Conservation (phyloP, 129 eudicot species). For the Ambrosia trifida region DNA sequence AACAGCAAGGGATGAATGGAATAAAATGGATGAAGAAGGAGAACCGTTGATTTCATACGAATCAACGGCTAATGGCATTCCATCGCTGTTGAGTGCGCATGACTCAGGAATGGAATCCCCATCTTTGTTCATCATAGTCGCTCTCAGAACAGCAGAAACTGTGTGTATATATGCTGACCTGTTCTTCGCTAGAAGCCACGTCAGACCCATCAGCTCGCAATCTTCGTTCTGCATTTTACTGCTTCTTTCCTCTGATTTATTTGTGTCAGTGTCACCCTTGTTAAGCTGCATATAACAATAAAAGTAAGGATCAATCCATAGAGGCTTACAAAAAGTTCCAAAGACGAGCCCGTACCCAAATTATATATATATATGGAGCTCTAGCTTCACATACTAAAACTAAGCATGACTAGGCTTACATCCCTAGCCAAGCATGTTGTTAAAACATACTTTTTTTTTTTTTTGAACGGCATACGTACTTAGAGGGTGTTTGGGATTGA, state of each 20-base stretch:
- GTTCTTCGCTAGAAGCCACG: slow-evolving; percentile 93
- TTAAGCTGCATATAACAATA: slow-evolving; percentile 53
- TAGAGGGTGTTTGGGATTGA: too few species aligned
- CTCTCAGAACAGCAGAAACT: slow-evolving; percentile 77
- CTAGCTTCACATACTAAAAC: too few species aligned
- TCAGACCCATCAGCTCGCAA: slow-evolving; percentile 86
- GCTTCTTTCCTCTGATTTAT: slow-evolving; percentile 51
- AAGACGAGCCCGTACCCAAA: too few species aligned
- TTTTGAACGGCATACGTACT: too few species aligned
- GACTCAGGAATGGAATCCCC: slow-evolving; percentile 47
- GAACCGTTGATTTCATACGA: slow-evolving; percentile 63
- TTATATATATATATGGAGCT: too few species aligned
- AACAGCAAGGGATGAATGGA: slow-evolving; percentile 23
- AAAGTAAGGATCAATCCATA: too few species aligned
- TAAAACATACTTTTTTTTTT: too few species aligned
- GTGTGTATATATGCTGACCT: slow-evolving; percentile 75
- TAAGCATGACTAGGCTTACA: too few species aligned
- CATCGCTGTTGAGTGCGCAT: slow-evolving; percentile 75
- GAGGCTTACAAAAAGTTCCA: too few species aligned
- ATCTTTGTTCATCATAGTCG: slow-evolving; percentile 61
- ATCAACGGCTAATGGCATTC: slow-evolving; percentile 92
- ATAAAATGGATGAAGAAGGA: slow-evolving; percentile 44
- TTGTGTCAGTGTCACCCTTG: slow-evolving; percentile 36
- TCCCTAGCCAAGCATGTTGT: too few species aligned
- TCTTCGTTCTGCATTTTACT: slow-evolving; percentile 67